These are phyloP conservation scores for Arbutus unedo DNA, from an alignment of 148 eudicot species.

Conservation along the genomic window DNA sequence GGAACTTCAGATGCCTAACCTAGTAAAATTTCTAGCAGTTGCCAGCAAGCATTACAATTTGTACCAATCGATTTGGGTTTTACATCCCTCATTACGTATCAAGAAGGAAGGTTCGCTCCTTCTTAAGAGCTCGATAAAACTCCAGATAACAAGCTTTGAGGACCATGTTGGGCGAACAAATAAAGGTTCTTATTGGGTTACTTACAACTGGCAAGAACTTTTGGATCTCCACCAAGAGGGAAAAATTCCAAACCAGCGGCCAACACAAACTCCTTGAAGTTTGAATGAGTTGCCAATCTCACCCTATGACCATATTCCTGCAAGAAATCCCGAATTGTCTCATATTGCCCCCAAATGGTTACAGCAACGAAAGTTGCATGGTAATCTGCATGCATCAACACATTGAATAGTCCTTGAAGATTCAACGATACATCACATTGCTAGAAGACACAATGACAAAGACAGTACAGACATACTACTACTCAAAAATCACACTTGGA, in stretches of 20 bases:
- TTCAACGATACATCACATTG: not conserved
- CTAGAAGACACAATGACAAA: not conserved
- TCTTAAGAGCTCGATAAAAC: constrained; percentile 4
- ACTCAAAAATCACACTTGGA: not conserved
- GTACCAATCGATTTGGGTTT: not conserved
- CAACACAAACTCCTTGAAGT: constrained; percentile 76
- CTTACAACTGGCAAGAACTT: constrained; percentile 80
- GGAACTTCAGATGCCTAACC: not conserved
- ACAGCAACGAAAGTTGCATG: not conserved
- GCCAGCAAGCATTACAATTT: not conserved
- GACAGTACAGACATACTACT: not conserved
- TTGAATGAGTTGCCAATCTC: constrained; percentile 78
- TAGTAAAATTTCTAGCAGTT: not conserved
- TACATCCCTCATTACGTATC: not conserved
- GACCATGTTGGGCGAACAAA: not conserved
- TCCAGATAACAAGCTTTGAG: not conserved
- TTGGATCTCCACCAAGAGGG: constrained; percentile 85
- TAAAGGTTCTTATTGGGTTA: not conserved
- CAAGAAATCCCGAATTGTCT: constrained; percentile 19
- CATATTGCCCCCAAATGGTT: not conserved
- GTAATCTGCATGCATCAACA: not conserved
- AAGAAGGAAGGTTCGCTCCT: not conserved
- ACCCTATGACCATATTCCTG: constrained; percentile 88
- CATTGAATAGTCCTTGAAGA: not conserved
- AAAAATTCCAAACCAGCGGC: constrained; percentile 79